These are phyloP conservation scores for Diatrype stigma DNA, from an alignment of 2,329 filamentous ascomycete genomes.

Conservation along the genomic window DNA sequence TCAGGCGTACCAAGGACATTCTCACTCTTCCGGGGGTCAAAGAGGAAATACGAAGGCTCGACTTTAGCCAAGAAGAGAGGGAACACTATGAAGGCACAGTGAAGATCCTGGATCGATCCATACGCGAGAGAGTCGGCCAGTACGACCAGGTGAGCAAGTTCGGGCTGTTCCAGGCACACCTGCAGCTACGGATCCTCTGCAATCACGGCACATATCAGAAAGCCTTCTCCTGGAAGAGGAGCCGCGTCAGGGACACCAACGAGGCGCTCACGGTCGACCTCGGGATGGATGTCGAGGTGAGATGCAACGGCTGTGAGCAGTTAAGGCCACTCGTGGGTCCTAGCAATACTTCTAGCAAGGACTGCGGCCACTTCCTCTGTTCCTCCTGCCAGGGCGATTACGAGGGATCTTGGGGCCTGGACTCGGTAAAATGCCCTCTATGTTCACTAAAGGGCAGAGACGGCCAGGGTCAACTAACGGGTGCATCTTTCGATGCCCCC, in stretches of 20 bases:
- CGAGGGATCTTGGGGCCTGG: not conserved
- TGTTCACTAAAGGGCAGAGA: constrained; percentile 8
- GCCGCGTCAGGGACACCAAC: constrained; percentile 25
- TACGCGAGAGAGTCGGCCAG: constrained; percentile 33
- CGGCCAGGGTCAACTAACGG: not conserved
- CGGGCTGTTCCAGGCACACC: constrained; percentile 40
- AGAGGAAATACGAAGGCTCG: constrained; percentile 20
- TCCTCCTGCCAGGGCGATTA: constrained; percentile 24
- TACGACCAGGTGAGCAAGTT: constrained; percentile 33
- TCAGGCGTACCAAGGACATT: constrained; percentile 38
- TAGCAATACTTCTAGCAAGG: constrained; percentile 12
- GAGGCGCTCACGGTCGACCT: constrained; percentile 25
- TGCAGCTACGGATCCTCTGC: constrained; percentile 44
- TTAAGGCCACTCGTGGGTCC: constrained; percentile 25
- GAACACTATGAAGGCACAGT: constrained; percentile 32
- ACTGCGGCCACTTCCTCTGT: constrained; percentile 29
- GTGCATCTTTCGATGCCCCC: not conserved
- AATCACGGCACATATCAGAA: constrained; percentile 48
- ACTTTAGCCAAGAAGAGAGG: constrained; percentile 27
- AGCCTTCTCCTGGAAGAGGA: constrained; percentile 37
- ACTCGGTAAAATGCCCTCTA: constrained; percentile 16
- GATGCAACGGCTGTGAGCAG: constrained; percentile 29
- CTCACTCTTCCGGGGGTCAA: constrained; percentile 31
- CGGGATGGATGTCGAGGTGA: constrained; percentile 18
- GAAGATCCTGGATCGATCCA: constrained; percentile 32